These are phyloP conservation scores for Cryptococcus sp. DNA, from an alignment of 1,284 basidiomycete genomes.

Conservation along the genomic window DNA sequence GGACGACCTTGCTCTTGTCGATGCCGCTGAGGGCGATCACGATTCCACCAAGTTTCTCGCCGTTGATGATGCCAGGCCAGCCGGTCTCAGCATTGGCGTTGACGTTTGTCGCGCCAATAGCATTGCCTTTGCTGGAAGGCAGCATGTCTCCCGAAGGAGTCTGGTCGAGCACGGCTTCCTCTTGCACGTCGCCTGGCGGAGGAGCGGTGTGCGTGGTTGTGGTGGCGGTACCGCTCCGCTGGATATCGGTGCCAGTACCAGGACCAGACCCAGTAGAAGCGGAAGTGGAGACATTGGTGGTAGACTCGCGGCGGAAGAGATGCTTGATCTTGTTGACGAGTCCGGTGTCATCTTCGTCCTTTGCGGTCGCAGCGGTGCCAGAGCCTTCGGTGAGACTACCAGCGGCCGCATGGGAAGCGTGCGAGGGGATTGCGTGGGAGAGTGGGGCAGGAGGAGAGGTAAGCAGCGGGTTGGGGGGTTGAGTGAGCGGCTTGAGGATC, in stretches of 20 bases:
- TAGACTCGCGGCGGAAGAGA: slow-evolving; percentile 30
- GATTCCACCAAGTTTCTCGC: slow-evolving; percentile 35
- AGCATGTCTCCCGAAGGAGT: slow-evolving; percentile 30
- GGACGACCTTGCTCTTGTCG: slow-evolving; percentile 28
- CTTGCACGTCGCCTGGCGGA: slow-evolving; percentile 2
- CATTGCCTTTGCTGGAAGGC: slow-evolving; percentile 22
- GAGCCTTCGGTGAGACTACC: slow-evolving; percentile 8
- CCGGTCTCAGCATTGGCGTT: slow-evolving; percentile 39
- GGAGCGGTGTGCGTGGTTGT: background rate
- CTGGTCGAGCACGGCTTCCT: slow-evolving; percentile 34
- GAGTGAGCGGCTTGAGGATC: slow-evolving; percentile 40
- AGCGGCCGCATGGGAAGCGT: slow-evolving; percentile 16
- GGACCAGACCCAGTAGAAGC: slow-evolving; percentile 3
- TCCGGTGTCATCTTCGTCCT: slow-evolving; percentile 13
- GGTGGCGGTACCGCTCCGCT: background rate
- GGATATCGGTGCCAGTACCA: background rate
- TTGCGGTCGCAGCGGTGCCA: background rate
- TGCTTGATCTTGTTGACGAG: slow-evolving; percentile 38
- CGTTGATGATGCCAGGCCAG: slow-evolving; percentile 45
- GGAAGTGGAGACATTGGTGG: slow-evolving; percentile 6
- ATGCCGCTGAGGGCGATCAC: slow-evolving; percentile 31
- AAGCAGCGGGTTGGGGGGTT: slow-evolving; percentile 46
- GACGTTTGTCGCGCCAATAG: slow-evolving; percentile 31
- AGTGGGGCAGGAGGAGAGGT: slow-evolving; percentile 32
- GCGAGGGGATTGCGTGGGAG: slow-evolving; percentile 36